phyloP scores from a whole-genome alignment of 192 early-diverging fungal species.

The Tieghemiomyces parasiticus region DNA sequence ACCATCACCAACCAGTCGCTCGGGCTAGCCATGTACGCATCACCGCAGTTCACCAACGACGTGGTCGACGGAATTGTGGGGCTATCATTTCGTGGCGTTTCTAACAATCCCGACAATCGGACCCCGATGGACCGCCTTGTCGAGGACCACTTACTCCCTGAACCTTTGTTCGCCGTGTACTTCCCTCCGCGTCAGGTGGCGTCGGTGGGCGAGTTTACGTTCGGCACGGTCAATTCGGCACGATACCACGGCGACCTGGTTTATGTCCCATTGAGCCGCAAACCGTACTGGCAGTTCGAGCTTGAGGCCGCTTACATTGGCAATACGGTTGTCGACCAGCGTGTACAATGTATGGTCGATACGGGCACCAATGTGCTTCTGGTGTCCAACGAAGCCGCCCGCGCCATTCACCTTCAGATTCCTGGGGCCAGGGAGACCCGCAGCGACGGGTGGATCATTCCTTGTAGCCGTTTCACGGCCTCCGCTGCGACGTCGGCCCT shows the following conservation, averaged over 20 bases:
- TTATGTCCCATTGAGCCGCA: slow-evolving; percentile 32
- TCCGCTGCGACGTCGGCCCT: too few species aligned
- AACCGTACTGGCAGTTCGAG: slow-evolving; percentile 37
- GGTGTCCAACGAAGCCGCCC: slow-evolving; percentile 35
- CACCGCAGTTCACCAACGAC: slow-evolving; percentile 34
- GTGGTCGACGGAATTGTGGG: slow-evolving; percentile 52
- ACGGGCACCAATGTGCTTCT: slow-evolving; percentile 50
- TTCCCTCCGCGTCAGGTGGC: slow-evolving; percentile 32
- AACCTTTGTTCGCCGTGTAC: slow-evolving; percentile 57
- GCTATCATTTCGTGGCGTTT: too few species aligned
- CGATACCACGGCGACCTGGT: slow-evolving; percentile 33
- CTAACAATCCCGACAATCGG: slow-evolving; percentile 33
- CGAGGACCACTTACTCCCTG: slow-evolving; percentile 32
- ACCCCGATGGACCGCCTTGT: too few species aligned
- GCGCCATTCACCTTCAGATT: slow-evolving; percentile 33
- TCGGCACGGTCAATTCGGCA: slow-evolving; percentile 34
- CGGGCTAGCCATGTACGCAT: slow-evolving; percentile 42
- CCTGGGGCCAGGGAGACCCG: slow-evolving; percentile 26
- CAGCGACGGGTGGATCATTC: too few species aligned
- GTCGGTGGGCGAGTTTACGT: slow-evolving; percentile 40
- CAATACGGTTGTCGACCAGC: slow-evolving; percentile 18
- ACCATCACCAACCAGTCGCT: slow-evolving; percentile 38
- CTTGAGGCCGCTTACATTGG: slow-evolving; percentile 27
- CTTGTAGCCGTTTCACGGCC: too few species aligned
- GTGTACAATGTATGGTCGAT: slow-evolving; percentile 35